Evolutionary conservation across 139 green algal species (phyloP).

Genomic region (Volvox reticuliferus): DNA sequence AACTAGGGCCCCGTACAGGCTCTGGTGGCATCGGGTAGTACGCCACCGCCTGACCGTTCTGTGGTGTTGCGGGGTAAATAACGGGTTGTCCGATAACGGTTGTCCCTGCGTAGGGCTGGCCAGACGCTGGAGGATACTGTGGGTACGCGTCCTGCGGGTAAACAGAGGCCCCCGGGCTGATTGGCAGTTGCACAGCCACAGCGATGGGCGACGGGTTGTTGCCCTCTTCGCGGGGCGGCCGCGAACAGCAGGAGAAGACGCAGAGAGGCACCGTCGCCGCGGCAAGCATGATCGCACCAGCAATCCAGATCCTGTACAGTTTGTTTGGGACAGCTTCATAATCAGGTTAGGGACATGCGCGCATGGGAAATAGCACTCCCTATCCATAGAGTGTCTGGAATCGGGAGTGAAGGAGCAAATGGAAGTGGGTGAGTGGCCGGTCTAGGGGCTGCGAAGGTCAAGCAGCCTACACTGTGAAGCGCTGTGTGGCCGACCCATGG

Average conservation of each 20-base stretch:
- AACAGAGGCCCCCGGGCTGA: too few relatives aligned
- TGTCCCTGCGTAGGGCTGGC: neutral
- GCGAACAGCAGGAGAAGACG: slow-evolving; percentile 18
- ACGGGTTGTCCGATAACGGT: neutral
- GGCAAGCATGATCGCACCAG: neutral
- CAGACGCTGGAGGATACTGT: neutral
- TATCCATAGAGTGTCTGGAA: neutral
- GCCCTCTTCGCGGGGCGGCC: neutral
- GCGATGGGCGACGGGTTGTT: too few relatives aligned
- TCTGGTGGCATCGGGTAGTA: neutral
- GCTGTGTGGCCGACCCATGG: too few relatives aligned
- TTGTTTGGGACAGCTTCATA: neutral
- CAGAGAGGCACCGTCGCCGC: neutral
- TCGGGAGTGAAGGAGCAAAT: neutral
- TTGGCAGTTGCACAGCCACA: neutral
- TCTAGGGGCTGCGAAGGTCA: too few relatives aligned
- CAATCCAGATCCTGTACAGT: slow-evolving; percentile 3
- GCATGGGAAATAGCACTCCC: neutral
- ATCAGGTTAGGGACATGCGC: neutral
- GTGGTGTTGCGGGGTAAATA: neutral
- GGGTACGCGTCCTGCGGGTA: neutral
- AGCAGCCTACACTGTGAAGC: too few relatives aligned
- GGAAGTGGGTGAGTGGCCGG: neutral
- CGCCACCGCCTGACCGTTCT: neutral
- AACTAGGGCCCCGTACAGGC: too few relatives aligned